phyloP scores from a whole-genome alignment of 495 filamentous ascomycete species.

The Neurospora africana region DNA sequence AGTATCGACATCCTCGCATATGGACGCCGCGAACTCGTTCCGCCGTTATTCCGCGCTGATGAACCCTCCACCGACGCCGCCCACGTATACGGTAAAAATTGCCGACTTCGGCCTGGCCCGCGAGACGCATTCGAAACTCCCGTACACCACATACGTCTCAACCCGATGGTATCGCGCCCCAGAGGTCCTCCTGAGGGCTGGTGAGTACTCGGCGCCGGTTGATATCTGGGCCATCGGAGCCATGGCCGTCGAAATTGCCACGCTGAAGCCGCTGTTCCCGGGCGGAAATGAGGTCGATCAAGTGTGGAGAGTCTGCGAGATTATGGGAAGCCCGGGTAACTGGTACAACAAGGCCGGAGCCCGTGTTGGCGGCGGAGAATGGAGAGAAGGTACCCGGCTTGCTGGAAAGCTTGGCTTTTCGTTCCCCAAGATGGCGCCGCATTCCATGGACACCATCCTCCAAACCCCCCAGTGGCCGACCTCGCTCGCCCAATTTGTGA shows the following conservation, averaged over 20 bases:
- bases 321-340: conserved; percentile 97
- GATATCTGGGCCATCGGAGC: conserved; percentile 98
- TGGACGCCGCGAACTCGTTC: conserved; percentile 70
- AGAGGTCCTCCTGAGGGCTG: conserved; percentile 87
- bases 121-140: conserved; percentile 90
- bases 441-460: conserved; percentile 90
- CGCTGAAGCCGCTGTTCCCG: conserved; percentile 92
- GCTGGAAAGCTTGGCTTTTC: conserved; percentile 96
- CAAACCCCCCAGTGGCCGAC: conserved; percentile 85
- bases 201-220: conserved; percentile 94
- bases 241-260: conserved; percentile 99
- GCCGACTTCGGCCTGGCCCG: conserved; percentile 98
- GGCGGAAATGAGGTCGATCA: conserved; percentile 98
- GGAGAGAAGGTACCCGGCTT: conserved; percentile 86
- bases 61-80: conserved; percentile 89
- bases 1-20: conserved; percentile 79
- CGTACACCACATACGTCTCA: conserved; percentile 98
- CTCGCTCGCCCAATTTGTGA: conserved; percentile 83
- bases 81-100: conserved; percentile 93
- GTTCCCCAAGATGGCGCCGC: conserved; percentile 99
- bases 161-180: conserved; percentile 98
- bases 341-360: conserved; percentile 89
- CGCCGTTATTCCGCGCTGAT: conserved; percentile 86
- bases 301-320: conserved; percentile 97
- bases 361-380: conserved; percentile 91